Evolutionary conservation across 2,329 filamentous ascomycete genomes (phyloP).

Genomic region (Grosmannia serpens): DNA sequence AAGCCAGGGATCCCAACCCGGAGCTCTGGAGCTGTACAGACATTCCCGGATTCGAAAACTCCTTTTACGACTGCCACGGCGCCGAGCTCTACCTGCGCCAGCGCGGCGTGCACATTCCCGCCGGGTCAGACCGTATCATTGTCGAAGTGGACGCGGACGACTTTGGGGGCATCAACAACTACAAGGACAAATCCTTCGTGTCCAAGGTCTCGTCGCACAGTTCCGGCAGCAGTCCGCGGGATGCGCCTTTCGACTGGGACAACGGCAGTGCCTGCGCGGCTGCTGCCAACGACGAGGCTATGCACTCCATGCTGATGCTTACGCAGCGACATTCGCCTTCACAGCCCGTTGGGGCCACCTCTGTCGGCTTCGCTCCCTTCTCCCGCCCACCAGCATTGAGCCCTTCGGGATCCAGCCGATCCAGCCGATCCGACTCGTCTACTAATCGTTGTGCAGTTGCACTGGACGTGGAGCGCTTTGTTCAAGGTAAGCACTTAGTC

Average conservation of each 20-base stretch:
- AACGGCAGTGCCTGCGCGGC: neutral
- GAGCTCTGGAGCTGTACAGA: constrained; percentile 38
- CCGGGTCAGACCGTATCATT: constrained; percentile 46
- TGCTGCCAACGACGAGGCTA: neutral
- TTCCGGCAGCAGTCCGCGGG: neutral
- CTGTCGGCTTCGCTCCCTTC: neutral
- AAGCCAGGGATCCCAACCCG: neutral
- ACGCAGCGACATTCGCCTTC: neutral
- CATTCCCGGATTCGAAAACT: constrained; percentile 54
- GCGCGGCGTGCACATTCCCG: constrained; percentile 51
- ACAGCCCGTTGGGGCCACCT: neutral
- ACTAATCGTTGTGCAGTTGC: neutral
- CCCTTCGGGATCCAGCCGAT: neutral
- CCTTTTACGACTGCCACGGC: constrained; percentile 69
- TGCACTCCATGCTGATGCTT: neutral
- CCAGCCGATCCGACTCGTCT: neutral
- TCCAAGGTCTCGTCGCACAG: neutral
- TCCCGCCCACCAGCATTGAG: neutral
- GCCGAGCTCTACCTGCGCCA: constrained; percentile 61
- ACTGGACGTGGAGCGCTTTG: constrained; percentile 17
- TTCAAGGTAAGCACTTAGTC: constrained; percentile 13
- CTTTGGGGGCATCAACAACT: constrained; percentile 19
- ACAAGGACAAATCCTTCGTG: neutral
- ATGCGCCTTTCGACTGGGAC: neutral
- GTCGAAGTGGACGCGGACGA: constrained; percentile 39